Percentiles rank a stretch among this genome's conserved stretches.
Conservation (phyloP, 306 rosid genomes). For the cucumber (Cucumis sativus) region DNA sequence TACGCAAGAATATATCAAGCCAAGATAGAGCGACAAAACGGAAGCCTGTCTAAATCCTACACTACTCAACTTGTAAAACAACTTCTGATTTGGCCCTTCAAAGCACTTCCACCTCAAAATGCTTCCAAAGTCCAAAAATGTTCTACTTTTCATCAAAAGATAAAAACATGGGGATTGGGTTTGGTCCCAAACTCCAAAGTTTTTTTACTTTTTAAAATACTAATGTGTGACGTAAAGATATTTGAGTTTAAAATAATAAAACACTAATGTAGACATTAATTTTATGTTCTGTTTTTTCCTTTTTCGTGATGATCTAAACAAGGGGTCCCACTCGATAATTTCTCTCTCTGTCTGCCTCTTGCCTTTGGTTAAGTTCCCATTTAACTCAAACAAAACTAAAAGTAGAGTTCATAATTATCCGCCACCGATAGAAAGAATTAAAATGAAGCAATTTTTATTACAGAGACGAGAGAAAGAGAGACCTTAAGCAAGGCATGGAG, state of each 20-base stretch:
- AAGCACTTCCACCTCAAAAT: not conserved
- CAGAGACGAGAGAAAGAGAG: not conserved
- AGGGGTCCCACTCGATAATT: not conserved
- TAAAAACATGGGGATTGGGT: not conserved
- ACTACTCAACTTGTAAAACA: not conserved
- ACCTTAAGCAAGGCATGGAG: conserved; percentile 6
- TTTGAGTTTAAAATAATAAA: not conserved
- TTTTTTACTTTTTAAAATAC: not conserved
- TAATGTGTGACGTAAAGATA: not conserved
- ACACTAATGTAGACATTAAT: not conserved
- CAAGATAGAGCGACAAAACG: not conserved
- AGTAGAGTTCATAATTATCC: not conserved
- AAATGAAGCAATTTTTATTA: not conserved
- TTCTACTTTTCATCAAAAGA: not conserved
- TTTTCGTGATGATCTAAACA: not conserved
- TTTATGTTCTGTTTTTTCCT: not conserved
- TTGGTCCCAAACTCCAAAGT: not conserved
- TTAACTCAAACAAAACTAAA: not conserved
- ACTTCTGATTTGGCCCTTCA: not conserved
- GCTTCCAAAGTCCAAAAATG: not conserved
- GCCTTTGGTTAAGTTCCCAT: not conserved
- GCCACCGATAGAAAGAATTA: not conserved
- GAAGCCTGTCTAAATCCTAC: not conserved
- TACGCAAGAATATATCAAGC: not conserved
- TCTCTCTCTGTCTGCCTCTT: not conserved